Evolutionary conservation across 192 early-diverging fungal genomes (phyloP).

Genomic region (Linnemannia exigua): DNA sequence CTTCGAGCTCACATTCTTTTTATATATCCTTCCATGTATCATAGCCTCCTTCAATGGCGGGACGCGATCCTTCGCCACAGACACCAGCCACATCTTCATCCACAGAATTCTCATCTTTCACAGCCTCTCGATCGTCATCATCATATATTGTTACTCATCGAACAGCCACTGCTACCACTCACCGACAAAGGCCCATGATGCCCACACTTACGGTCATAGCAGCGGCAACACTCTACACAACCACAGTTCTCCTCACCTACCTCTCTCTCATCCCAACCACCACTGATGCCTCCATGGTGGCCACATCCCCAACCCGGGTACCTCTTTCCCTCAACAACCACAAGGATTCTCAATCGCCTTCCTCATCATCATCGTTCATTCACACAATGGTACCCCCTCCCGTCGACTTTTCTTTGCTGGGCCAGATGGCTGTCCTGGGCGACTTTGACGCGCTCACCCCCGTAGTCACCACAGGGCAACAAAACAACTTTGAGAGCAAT

Average conservation of each 20-base stretch:
- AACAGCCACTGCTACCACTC: not conserved
- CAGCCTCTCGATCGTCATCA: not conserved
- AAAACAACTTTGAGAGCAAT: conserved; percentile 35
- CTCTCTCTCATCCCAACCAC: not conserved
- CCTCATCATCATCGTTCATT: not conserved
- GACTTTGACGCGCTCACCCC: conserved; percentile 51
- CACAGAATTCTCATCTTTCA: not conserved
- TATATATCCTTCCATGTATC: not conserved
- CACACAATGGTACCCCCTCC: conserved; percentile 22
- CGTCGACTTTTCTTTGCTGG: conserved; percentile 36
- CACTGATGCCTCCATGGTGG: not conserved
- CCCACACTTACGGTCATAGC: not conserved
- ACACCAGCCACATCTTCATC: not conserved
- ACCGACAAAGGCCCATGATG: not conserved
- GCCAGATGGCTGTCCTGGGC: conserved; percentile 43
- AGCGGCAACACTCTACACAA: not conserved
- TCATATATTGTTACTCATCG: not conserved
- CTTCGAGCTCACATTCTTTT: not conserved
- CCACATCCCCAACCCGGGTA: not conserved
- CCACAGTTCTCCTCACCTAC: not conserved
- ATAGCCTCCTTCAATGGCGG: not conserved
- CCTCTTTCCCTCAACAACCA: conserved; percentile 20
- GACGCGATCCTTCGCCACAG: not conserved
- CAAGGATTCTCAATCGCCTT: not conserved
- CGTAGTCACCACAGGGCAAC: conserved; percentile 25